Percentiles rank a stretch among this genome's conserved stretches.
These are phyloP conservation scores for Mucor lusitanicus DNA, from an alignment of 371 early-diverging fungal species.

Conservation along the genomic window DNA sequence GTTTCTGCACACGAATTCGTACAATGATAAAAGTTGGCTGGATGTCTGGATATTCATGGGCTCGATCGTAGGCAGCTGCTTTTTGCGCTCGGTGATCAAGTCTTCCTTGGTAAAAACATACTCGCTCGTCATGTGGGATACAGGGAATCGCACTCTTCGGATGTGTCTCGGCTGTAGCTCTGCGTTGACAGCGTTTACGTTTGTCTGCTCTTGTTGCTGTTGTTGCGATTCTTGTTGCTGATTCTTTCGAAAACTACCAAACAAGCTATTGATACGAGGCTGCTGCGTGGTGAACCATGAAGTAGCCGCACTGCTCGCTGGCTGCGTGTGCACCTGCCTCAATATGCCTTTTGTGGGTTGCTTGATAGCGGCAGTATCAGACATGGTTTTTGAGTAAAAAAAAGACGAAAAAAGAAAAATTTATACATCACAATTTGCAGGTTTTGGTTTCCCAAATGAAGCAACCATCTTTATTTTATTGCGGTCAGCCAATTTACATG, in stretches of 20 bases:
- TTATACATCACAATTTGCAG: not conserved
- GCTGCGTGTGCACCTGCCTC: not conserved
- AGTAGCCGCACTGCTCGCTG: not conserved
- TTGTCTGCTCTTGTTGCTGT: not conserved
- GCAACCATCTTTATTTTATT: not conserved
- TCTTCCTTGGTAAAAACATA: constrained; percentile 36
- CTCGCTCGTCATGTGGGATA: constrained; percentile 51
- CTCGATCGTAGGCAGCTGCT: not conserved
- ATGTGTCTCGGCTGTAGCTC: constrained; percentile 40
- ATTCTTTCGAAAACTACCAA: constrained; percentile 9
- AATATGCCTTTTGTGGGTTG: constrained; percentile 13
- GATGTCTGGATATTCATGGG: constrained; percentile 22
- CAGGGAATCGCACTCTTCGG: constrained; percentile 63
- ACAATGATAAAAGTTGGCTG: constrained; percentile 30
- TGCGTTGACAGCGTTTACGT: not conserved
- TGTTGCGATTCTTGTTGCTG: not conserved
- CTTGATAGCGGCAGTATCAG: constrained; percentile 4
- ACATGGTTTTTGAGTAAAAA: not conserved
- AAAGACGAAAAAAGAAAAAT: not conserved
- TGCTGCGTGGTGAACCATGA: constrained; percentile 14
- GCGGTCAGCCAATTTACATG: not conserved
- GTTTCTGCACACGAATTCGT: constrained; percentile 52
- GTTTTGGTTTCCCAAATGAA: not conserved
- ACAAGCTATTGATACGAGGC: constrained; percentile 8
- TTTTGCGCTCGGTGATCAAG: not conserved